Evolutionary conservation across 2,329 filamentous ascomycete species (phyloP).

Genomic region (Diaporthe eres): DNA sequence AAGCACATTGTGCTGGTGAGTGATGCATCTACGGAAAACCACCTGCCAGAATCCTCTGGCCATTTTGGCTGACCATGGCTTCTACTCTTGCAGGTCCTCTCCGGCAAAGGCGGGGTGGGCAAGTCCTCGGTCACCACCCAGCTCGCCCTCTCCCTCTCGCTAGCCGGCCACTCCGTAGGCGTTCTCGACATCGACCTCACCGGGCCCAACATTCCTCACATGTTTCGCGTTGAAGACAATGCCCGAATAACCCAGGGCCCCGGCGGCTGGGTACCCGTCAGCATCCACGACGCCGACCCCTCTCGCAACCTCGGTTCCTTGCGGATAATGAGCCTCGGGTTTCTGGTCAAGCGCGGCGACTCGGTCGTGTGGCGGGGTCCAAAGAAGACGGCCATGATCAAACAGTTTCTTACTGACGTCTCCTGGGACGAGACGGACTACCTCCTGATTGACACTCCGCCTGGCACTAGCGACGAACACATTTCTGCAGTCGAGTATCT

Average conservation of each 20-base stretch:
- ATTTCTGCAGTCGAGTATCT: constrained; percentile 94
- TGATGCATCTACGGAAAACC: constrained; percentile 6
- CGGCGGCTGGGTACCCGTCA: constrained; percentile 91
- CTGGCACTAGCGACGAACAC: constrained; percentile 96
- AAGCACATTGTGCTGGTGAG: constrained; percentile 80
- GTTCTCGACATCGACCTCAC: constrained; percentile 97
- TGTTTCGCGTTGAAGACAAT: constrained; percentile 86
- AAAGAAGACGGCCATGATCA: constrained; percentile 99
- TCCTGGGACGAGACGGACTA: constrained; percentile 92
- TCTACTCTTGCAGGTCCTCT: constrained; percentile 73
- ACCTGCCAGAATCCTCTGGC: not conserved
- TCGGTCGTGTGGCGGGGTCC: constrained; percentile 98
- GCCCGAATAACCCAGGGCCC: constrained; percentile 93
- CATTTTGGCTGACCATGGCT: constrained; percentile 34
- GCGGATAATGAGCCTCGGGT: constrained; percentile 92
- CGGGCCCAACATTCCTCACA: constrained; percentile 94
- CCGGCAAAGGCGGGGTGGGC: constrained; percentile 97
- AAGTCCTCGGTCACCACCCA: constrained; percentile 99
- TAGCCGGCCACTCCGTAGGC: constrained; percentile 89
- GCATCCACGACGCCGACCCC: constrained; percentile 77
- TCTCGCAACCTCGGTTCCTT: constrained; percentile 72
- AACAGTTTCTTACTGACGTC: constrained; percentile 94
- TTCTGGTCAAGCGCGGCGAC: constrained; percentile 87
- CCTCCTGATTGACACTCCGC: constrained; percentile 94
- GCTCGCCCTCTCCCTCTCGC: constrained; percentile 88